These are phyloP conservation scores for Neurospora hispaniola DNA, from an alignment of 495 filamentous ascomycete genomes.

Conservation along the genomic window DNA sequence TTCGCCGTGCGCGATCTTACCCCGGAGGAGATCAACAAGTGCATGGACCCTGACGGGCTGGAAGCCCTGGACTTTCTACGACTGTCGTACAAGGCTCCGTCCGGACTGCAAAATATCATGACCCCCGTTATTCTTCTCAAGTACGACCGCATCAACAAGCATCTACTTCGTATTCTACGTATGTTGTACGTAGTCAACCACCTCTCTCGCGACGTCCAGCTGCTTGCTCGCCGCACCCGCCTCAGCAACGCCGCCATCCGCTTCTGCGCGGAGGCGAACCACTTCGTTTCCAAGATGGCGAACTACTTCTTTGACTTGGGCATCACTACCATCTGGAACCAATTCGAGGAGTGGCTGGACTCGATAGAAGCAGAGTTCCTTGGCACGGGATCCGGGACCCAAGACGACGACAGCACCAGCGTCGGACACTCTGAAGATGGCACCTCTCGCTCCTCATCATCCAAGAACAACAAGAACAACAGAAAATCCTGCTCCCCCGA, in stretches of 20 bases:
- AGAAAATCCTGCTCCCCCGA: constrained; percentile 43
- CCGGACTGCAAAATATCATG: constrained; percentile 61
- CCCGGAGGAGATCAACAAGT: constrained; percentile 61
- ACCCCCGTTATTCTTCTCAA: constrained; percentile 54
- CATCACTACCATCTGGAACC: constrained; percentile 57
- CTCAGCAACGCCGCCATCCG: constrained; percentile 37
- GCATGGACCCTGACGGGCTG: constrained; percentile 67
- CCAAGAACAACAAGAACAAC: constrained; percentile 8
- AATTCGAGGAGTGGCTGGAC: constrained; percentile 55
- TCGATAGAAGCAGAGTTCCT: constrained; percentile 46
- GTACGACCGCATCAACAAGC: constrained; percentile 75
- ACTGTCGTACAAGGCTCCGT: constrained; percentile 71
- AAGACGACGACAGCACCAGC: constrained; percentile 19
- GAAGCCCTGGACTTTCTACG: constrained; percentile 86
- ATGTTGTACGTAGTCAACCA: constrained; percentile 68
- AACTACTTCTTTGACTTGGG: constrained; percentile 70
- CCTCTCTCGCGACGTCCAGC: constrained; percentile 46
- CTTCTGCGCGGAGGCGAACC: constrained; percentile 66
- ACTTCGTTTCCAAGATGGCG: constrained; percentile 59
- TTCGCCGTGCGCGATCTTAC: constrained; percentile 80
- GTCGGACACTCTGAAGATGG: constrained; percentile 46
- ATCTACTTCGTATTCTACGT: constrained; percentile 64
- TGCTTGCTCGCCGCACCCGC: constrained; percentile 1
- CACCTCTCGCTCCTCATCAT: constrained; percentile 53
- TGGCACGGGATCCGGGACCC: constrained; percentile 17